Conservation (phyloP, 495 filamentous ascomycete genomes). For the Penicillium lagena region DNA sequence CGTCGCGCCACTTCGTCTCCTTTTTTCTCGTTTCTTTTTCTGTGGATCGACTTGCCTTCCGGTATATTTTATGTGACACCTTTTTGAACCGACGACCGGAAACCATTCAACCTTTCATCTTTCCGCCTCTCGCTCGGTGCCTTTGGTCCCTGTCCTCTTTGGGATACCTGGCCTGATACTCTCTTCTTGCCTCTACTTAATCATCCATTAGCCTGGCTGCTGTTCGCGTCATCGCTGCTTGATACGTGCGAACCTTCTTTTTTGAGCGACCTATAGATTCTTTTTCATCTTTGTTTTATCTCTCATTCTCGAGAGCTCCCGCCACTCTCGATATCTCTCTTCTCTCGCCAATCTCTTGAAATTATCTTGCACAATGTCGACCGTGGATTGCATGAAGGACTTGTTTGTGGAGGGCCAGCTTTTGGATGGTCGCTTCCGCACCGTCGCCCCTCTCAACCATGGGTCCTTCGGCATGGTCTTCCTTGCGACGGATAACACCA, state of each 20-base stretch:
- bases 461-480: conserved; percentile 99
- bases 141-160: conserved; percentile 22
- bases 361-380: conserved; percentile 26
- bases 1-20: conserved; percentile 34
- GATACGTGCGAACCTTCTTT: conserved; percentile 21
- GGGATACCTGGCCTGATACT: conserved; percentile 25
- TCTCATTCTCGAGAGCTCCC: conserved; percentile 13
- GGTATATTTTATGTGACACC: conserved; percentile 56
- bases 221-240: conserved; percentile 36
- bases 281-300: conserved; percentile 8
- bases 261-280: conserved; percentile 23
- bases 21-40: conserved; percentile 50
- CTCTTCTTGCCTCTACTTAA: conserved; percentile 36
- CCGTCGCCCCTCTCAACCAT: conserved; percentile 91
- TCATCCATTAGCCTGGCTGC: conserved; percentile 33
- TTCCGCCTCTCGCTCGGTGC: conserved; percentile 3
- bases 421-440: conserved; percentile 81
- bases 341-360: conserved; percentile 28
- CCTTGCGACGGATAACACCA: conserved; percentile 72
- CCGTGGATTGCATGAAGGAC: conserved; percentile 76
- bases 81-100: conserved; percentile 39
- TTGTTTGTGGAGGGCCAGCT: conserved; percentile 66
- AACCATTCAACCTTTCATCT: neutral
- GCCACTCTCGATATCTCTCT: neutral
- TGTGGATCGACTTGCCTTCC: conserved; percentile 46